phyloP scores from a whole-genome alignment of 1,284 basidiomycete genomes.

The Heterobasidion occidentale region DNA sequence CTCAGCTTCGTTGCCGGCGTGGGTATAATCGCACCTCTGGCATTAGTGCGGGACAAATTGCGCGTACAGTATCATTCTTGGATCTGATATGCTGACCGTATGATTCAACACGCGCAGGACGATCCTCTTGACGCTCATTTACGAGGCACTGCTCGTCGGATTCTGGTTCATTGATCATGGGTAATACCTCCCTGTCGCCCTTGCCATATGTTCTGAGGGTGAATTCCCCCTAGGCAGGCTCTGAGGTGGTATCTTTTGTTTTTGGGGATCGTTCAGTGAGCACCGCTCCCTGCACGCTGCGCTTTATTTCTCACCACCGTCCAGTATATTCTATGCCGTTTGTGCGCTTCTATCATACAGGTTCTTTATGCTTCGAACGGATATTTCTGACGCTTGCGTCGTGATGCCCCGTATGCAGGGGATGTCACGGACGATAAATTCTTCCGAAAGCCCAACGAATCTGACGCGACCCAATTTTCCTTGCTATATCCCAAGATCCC shows the following conservation, averaged over 20 bases:
- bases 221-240: constrained; percentile 33
- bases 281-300: constrained; percentile 25
- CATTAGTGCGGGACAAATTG: constrained; percentile 79
- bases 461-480: constrained; percentile 73
- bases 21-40: constrained; percentile 64
- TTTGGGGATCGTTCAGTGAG: constrained; percentile 65
- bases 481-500: constrained; percentile 59
- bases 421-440: constrained; percentile 80
- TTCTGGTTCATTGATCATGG: constrained; percentile 84
- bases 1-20: constrained; percentile 75
- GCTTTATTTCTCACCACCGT: constrained; percentile 25
- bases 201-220: background rate
- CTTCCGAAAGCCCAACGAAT: constrained; percentile 80
- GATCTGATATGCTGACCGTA: background rate
- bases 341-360: constrained; percentile 38
- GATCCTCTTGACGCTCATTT: constrained; percentile 64
- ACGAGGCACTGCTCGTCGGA: constrained; percentile 69
- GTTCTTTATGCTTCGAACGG: background rate
- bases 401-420: constrained; percentile 38
- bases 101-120: constrained; percentile 38
- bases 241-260: constrained; percentile 80
- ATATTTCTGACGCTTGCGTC: background rate
- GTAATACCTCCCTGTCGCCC: constrained; percentile 24
- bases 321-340: constrained; percentile 56
- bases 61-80: constrained; percentile 25